Percentiles rank a stretch among this genome's conserved stretches.
These are phyloP conservation scores for Cupressus sempervirens DNA, from an alignment of 75 land plant genomes.

Conservation along the genomic window DNA sequence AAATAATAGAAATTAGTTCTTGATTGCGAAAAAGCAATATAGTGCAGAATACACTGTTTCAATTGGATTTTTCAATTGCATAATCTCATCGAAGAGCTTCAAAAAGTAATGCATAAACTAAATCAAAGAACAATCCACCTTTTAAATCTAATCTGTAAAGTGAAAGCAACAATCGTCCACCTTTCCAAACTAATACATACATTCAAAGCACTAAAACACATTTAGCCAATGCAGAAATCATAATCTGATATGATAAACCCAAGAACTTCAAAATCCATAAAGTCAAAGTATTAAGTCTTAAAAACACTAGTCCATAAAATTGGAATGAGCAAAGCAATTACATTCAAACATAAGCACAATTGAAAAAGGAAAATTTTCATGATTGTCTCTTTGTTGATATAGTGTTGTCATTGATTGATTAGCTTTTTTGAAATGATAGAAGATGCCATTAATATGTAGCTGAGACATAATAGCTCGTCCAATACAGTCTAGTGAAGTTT, in stretches of 20 bases:
- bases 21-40: too few relatives aligned
- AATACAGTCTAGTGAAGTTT: too few relatives aligned
- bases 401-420: too few relatives aligned
- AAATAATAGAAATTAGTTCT: too few relatives aligned
- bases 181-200: neutral
- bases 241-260: too few relatives aligned
- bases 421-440: too few relatives aligned
- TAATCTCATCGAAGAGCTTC: neutral
- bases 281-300: too few relatives aligned
- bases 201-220: neutral
- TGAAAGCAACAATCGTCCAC: too few relatives aligned
- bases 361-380: neutral
- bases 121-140: neutral
- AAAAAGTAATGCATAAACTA: neutral
- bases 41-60: too few relatives aligned
- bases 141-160: neutral
- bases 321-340: neutral
- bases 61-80: neutral
- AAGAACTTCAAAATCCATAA: neutral
- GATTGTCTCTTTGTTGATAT: too few relatives aligned
- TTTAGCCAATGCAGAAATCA: neutral
- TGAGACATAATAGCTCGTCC: too few relatives aligned
- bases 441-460: too few relatives aligned
- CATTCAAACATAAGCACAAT: slow-evolving; percentile 7
- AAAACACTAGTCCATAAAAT: neutral